Conservation (phyloP, 805 yeast genomes). For the Lachancea mirantina region DNA sequence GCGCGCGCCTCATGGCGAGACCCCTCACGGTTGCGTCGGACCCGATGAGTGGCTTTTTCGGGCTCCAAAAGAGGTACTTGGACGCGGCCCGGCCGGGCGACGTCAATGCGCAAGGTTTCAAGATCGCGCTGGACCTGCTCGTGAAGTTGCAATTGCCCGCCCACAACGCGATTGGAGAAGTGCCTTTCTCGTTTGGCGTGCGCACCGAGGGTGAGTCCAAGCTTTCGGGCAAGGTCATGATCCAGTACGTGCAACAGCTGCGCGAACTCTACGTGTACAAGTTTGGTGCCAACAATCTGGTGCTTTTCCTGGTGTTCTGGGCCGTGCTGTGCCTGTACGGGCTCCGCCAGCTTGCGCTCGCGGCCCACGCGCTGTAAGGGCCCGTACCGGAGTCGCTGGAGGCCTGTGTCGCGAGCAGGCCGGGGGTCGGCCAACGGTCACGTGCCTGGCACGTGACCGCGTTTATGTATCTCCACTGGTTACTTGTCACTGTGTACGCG, state of each 20-base stretch:
- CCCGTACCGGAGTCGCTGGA: too few relatives aligned
- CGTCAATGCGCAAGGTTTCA: slow-evolving; percentile 41
- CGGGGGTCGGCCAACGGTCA: too few relatives aligned
- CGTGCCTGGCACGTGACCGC: too few relatives aligned
- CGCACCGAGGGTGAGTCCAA: slow-evolving; percentile 50
- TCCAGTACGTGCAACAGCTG: slow-evolving; percentile 41
- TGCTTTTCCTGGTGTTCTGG: slow-evolving; percentile 29
- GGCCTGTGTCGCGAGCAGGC: too few relatives aligned
- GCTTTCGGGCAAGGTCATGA: slow-evolving; percentile 42
- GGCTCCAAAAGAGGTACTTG: slow-evolving; percentile 41
- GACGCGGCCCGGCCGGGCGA: slow-evolving; percentile 28
- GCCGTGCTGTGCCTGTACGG: slow-evolving; percentile 27
- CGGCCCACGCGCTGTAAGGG: too few relatives aligned
- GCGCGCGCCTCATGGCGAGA: slow-evolving; percentile 43
- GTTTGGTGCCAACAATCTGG: slow-evolving; percentile 35
- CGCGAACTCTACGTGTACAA: slow-evolving; percentile 41
- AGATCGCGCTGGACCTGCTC: slow-evolving; percentile 42
- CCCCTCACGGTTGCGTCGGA: slow-evolving; percentile 47
- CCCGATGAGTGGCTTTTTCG: slow-evolving; percentile 49
- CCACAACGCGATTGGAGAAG: slow-evolving; percentile 36
- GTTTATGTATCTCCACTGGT: too few relatives aligned
- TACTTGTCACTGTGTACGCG: too few relatives aligned
- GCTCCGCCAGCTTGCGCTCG: slow-evolving; percentile 22
- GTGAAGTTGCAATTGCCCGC: slow-evolving; percentile 38
- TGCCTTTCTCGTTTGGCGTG: slow-evolving; percentile 46